These are phyloP conservation scores for Calonectria fujianensis DNA, from an alignment of 2,329 filamentous ascomycete genomes.

Conservation along the genomic window DNA sequence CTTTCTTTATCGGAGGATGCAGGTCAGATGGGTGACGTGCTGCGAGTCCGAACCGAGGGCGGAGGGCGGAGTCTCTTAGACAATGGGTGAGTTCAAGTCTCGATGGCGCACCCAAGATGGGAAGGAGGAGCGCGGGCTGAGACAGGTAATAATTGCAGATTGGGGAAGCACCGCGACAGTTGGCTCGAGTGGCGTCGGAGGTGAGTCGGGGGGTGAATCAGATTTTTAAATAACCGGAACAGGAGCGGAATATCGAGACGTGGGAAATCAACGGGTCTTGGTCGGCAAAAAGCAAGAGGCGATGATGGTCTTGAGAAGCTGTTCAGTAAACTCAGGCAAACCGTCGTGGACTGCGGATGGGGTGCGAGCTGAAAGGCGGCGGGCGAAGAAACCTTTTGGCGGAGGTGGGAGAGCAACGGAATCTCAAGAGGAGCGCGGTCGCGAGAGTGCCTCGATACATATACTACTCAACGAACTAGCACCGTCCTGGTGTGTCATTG, in stretches of 20 bases:
- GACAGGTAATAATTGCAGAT: conserved; percentile 35
- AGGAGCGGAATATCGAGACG: conserved; percentile 18
- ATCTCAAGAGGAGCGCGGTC: conserved; percentile 38
- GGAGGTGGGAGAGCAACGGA: conserved; percentile 30
- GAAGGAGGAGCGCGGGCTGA: conserved; percentile 28
- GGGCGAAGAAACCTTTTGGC: conserved; percentile 22
- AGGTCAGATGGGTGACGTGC: conserved; percentile 22
- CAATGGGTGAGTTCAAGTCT: conserved; percentile 24
- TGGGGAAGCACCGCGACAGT: conserved; percentile 19
- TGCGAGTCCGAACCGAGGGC: conserved; percentile 2
- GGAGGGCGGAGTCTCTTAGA: conserved; percentile 23
- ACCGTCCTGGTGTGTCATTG: not conserved
- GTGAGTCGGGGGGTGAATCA: conserved; percentile 22
- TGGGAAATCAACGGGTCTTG: conserved; percentile 13
- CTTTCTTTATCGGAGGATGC: conserved; percentile 26
- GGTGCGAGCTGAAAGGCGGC: conserved; percentile 26
- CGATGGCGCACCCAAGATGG: not conserved
- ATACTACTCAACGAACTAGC: conserved; percentile 25
- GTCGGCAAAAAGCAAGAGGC: conserved; percentile 16
- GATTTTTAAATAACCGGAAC: conserved; percentile 25
- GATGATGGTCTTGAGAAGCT: conserved; percentile 12
- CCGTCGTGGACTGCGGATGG: conserved; percentile 9
- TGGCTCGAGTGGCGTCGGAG: conserved; percentile 16
- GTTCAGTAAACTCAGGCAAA: conserved; percentile 3
- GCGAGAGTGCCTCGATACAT: conserved; percentile 46